Base-by-base conservation (phyloP, 805 yeast species). In the Metschnikowia amazonensis region DNA sequence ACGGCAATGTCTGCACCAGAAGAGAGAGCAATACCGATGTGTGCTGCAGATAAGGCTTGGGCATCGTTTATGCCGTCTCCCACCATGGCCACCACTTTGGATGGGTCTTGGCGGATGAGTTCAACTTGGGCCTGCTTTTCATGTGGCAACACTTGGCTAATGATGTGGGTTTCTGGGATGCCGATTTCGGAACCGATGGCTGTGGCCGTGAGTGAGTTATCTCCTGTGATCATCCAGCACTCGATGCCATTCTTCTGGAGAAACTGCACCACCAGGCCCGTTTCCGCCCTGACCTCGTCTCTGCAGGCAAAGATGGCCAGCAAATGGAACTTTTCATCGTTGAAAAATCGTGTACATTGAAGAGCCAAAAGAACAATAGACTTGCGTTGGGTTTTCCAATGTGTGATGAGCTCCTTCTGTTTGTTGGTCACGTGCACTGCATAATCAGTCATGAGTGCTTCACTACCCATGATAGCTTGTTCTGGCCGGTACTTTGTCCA, bases 61-160 rank as follows among this genome's bases (percentile, higher is more conserved):
- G 94, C 89, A 62, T 86, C 94, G 60, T 86, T 86, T 28, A 86
- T 80, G 17, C 94, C 94, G 56, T 86, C 94, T 8, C 94, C 94
- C 7, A 86, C 82, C 90, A 86, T 84, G 0, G 88, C 89, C 18
- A 67, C 64, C 2, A 58, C 57, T 1, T 57, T 58, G 3, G 59
- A 55, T 13, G 58, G 50, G 8, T 49, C 35, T 33, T 65, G 59
- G 56, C 82, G 84, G 10, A 86, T 69, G 72, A 76, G 69, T 50
- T 72, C 68, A 31, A 86, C 67, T 56, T 79, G 76, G 21, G 70
- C 75, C 6, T 86, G 83, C 60, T 86, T 86, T 45, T 82, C 88
- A 43, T 80, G 81, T 0, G 95, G 94, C 28, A 84, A 67, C 5
- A 86, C 90, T 39, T 81, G 86, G 8, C 89, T 83, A 36, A 84